Evolutionary conservation across 805 yeast species (phyloP), one percentile per base, ranked within the genome.

Genomic region (Ogataea polymorpha): DNA sequence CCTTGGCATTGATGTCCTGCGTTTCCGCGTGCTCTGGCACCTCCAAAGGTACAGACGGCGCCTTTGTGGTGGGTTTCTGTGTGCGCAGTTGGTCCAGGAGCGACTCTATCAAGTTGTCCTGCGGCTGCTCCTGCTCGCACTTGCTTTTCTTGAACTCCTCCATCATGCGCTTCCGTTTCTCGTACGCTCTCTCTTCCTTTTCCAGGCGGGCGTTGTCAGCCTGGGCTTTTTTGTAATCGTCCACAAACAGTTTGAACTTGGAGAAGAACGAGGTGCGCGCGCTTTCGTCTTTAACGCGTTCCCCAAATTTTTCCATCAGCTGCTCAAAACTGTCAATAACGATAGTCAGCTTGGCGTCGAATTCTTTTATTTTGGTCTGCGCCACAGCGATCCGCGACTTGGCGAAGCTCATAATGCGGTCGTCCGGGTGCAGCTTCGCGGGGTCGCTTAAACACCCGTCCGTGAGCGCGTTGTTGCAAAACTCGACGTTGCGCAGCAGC

Each of bases 291-390:
- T 56, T 46, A 2, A 77, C 74, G 52, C 79, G 80, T 58, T 85
- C 95, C 7, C 91, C 95, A 56, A 79, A 85, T 58, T 77, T 81
- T 39, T 67, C 66, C 86, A 85, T 79, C 42, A 81, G 56, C 40
- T 74, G 72, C 21, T 77, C 77, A 46, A 82, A 74, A 34, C 72
- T 78, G 20, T 66, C 65, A 44, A 74, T 62, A 0, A 86, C 77
- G 35, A 66, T 63, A 17, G 63, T 65, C 7, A 78, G 67, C 49
- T 79, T 85, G 37, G 67, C 75, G 23, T 65, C 54, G 39, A 85
- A 62, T 21, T 74, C 50, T 1, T 24, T 25, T 12, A 72, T 75
- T 29, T 75, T 70, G 55, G 74, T 74, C 49, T 71, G 72, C 1
- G 67, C 65, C 8, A 38, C 37, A 2, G 16, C 18, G 12, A 61